Percentiles rank a stretch among this genome's conserved stretches.
phyloP scores from a whole-genome alignment of 805 yeast genomes.

The Clavispora carvajalis region DNA sequence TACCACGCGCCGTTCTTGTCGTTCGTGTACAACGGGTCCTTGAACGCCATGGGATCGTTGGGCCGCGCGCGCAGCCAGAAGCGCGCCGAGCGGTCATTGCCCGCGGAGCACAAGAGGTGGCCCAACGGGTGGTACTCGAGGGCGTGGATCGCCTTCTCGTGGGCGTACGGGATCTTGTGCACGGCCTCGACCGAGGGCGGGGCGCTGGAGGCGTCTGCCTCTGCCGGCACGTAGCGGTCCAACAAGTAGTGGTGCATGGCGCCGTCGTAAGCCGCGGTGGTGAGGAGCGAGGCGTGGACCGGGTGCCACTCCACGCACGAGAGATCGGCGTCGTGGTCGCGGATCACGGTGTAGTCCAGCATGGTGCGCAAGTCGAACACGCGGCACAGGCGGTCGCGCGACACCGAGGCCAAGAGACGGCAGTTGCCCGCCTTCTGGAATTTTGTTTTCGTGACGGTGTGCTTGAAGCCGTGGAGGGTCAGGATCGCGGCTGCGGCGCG shows the following conservation, averaged over 20 bases:
- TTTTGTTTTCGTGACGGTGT: constrained; percentile 79
- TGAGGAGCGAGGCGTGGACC: constrained; percentile 66
- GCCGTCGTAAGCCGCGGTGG: constrained; percentile 90
- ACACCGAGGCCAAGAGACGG: constrained; percentile 73
- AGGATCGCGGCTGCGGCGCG: constrained; percentile 67
- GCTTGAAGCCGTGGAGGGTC: constrained; percentile 88
- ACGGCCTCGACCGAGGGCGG: constrained; percentile 30
- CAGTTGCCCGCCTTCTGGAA: constrained; percentile 81
- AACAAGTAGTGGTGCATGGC: constrained; percentile 71
- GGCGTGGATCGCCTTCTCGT: constrained; percentile 87
- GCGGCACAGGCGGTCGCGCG: constrained; percentile 83
- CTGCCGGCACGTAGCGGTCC: constrained; percentile 44
- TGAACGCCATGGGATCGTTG: constrained; percentile 75
- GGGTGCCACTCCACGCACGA: constrained; percentile 93
- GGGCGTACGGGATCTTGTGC: constrained; percentile 83
- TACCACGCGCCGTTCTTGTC: constrained; percentile 57
- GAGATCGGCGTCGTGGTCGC: constrained; percentile 80
- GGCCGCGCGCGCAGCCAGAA: constrained; percentile 96
- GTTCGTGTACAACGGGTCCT: constrained; percentile 75
- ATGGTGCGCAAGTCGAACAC: constrained; percentile 83
- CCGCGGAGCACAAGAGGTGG: constrained; percentile 84
- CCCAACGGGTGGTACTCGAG: constrained; percentile 93
- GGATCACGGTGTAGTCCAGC: constrained; percentile 67
- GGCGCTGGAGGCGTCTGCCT: constrained; percentile 13
- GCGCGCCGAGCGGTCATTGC: constrained; percentile 86